Conservation (phyloP, 371 early-diverging fungal genomes). For the Catenaria anguillulae region DNA sequence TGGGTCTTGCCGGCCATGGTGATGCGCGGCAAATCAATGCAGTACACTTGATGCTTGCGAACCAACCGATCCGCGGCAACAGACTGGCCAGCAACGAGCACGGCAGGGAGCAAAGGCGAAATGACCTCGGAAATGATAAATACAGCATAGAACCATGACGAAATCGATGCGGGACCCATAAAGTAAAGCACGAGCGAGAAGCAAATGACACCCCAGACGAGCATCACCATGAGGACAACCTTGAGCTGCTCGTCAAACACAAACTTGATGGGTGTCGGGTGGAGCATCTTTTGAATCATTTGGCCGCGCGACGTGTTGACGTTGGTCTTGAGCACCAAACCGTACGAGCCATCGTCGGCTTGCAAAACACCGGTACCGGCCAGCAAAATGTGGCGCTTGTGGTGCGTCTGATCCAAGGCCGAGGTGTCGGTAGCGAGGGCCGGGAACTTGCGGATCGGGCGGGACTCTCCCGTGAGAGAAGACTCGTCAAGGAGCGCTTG, state of each 20-base stretch:
- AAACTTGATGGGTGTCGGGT: constrained; percentile 45
- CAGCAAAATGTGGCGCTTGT: constrained; percentile 3
- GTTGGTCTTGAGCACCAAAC: constrained; percentile 53
- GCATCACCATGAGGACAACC: constrained; percentile 41
- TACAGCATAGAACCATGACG: constrained; percentile 42
- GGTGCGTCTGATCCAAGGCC: neutral
- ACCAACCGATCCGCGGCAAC: constrained; percentile 60
- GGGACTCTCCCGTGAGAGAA: constrained; percentile 69
- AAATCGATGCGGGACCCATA: constrained; percentile 33
- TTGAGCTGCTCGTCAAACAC: constrained; percentile 58
- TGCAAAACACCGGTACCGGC: constrained; percentile 4
- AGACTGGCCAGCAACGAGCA: constrained; percentile 80
- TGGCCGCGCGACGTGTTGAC: constrained; percentile 57
- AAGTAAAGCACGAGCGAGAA: constrained; percentile 37
- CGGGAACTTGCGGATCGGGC: constrained; percentile 68
- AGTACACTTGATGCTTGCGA: constrained; percentile 39
- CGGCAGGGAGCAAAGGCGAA: constrained; percentile 54
- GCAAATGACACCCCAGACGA: constrained; percentile 42
- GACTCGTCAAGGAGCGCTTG: constrained; percentile 62
- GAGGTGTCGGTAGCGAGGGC: constrained; percentile 25
- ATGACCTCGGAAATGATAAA: constrained; percentile 53
- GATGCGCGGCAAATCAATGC: constrained; percentile 67
- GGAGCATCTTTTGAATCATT: constrained; percentile 59
- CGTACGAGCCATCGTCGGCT: constrained; percentile 20
- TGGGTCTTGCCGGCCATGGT: constrained; percentile 78